Percentiles rank a stretch among this genome's conserved stretches.
These are phyloP conservation scores for Fusarium nanum DNA, from an alignment of 2,329 filamentous ascomycete genomes.

Conservation along the genomic window DNA sequence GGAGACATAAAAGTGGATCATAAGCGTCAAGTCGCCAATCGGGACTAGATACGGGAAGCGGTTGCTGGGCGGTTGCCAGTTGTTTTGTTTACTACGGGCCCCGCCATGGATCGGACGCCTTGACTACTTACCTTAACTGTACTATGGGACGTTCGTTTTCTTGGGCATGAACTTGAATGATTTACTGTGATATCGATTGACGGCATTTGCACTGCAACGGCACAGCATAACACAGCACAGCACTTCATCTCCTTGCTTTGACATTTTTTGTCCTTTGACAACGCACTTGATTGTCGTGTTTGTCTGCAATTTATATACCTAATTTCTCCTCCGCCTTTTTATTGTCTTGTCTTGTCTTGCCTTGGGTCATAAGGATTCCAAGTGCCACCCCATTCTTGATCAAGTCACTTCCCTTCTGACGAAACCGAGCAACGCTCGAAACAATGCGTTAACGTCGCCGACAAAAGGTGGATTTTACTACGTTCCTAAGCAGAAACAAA, in stretches of 20 bases:
- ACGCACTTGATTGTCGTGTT: slow-evolving; percentile 25
- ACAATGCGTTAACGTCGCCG: slow-evolving; percentile 50
- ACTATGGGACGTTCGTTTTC: slow-evolving; percentile 29
- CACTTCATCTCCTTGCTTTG: background rate
- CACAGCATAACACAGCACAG: background rate
- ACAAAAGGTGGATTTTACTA: slow-evolving; percentile 37
- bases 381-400: slow-evolving; percentile 30
- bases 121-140: slow-evolving; percentile 8
- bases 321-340: slow-evolving; percentile 9
- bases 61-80: slow-evolving; percentile 50
- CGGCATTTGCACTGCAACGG: slow-evolving; percentile 29
- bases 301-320: slow-evolving; percentile 8
- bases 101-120: slow-evolving; percentile 34
- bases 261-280: slow-evolving; percentile 22
- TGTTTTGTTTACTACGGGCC: slow-evolving; percentile 52
- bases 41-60: slow-evolving; percentile 28
- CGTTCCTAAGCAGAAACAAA: slow-evolving; percentile 30
- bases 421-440: slow-evolving; percentile 43
- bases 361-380: slow-evolving; percentile 35
- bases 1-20: slow-evolving; percentile 30
- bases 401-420: slow-evolving; percentile 32
- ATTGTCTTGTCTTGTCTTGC: slow-evolving; percentile 27
- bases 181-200: slow-evolving; percentile 42
- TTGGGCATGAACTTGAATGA: slow-evolving; percentile 36
- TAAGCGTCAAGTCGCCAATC: slow-evolving; percentile 39